Conservation (phyloP, 495 filamentous ascomycete genomes). For the Sordaria brevicollis region DNA sequence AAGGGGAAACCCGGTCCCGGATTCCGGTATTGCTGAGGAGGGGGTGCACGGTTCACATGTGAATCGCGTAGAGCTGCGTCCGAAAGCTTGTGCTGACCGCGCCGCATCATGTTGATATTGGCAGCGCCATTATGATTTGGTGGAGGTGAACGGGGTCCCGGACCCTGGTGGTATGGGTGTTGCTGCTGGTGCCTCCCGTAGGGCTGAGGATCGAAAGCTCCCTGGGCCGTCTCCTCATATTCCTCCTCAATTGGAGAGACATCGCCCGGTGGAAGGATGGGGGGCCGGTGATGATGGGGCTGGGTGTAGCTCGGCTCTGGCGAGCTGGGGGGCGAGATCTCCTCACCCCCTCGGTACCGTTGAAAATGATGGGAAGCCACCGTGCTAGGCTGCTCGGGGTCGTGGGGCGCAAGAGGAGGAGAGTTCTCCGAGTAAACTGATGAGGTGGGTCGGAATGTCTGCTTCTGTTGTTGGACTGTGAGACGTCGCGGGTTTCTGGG, state of each 20-base stretch:
- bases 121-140: conserved; percentile 12
- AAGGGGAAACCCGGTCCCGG: conserved; percentile 21
- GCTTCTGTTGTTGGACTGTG: conserved; percentile 15
- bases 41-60: conserved; percentile 15
- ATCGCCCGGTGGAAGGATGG: conserved; percentile 13
- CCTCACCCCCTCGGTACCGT: conserved; percentile 22
- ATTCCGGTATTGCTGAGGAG: conserved; percentile 17
- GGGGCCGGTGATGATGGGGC: conserved; percentile 14
- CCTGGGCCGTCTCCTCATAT: neutral
- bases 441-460: conserved; percentile 26
- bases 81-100: conserved; percentile 34
- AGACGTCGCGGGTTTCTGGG: conserved; percentile 23
- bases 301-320: conserved; percentile 24
- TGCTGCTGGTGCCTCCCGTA: neutral
- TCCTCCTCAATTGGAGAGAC: conserved; percentile 46
- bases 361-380: conserved; percentile 21
- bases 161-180: neutral
- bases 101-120: conserved; percentile 42
- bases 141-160: conserved; percentile 5
- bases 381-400: conserved; percentile 16
- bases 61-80: conserved; percentile 28
- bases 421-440: conserved; percentile 29
- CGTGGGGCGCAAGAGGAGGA: conserved; percentile 15
- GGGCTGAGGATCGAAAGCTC: neutral
- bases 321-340: conserved; percentile 40